These are phyloP conservation scores for Claviceps maximensis DNA, from an alignment of 2,329 filamentous ascomycete species.

Conservation along the genomic window DNA sequence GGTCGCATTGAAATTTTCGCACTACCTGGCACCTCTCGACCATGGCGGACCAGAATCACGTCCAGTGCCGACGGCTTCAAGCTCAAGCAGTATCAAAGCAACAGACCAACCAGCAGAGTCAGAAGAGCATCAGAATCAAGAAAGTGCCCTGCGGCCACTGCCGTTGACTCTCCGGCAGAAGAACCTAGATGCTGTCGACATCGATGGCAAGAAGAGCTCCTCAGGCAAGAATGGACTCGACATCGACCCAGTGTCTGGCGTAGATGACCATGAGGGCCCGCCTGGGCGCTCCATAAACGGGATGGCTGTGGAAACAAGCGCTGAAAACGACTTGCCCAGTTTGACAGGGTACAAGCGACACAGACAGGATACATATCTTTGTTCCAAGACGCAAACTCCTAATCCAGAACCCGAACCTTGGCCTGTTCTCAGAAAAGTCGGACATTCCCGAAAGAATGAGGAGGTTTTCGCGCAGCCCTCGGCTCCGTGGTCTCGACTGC, in stretches of 20 bases:
- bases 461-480: neutral
- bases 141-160: neutral
- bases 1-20: neutral
- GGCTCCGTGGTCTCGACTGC: conserved; percentile 3
- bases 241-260: neutral
- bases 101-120: neutral
- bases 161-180: conserved; percentile 1
- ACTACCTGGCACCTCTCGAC: neutral
- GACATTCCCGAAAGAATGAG: neutral
- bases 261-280: neutral
- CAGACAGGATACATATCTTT: conserved; percentile 7
- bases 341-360: conserved; percentile 6
- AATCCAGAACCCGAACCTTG: conserved; percentile 6
- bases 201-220: neutral
- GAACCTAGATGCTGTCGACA: neutral
- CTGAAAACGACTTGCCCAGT: conserved; percentile 5
- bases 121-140: neutral
- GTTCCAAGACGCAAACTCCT: neutral
- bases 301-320: neutral
- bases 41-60: neutral
- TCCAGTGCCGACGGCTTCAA: neutral
- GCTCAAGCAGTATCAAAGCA: neutral
- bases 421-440: conserved; percentile 7
- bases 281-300: neutral
- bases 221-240: neutral